Base-by-base conservation (phyloP, 2,329 filamentous ascomycete species). In the Fusarium illudens region DNA sequence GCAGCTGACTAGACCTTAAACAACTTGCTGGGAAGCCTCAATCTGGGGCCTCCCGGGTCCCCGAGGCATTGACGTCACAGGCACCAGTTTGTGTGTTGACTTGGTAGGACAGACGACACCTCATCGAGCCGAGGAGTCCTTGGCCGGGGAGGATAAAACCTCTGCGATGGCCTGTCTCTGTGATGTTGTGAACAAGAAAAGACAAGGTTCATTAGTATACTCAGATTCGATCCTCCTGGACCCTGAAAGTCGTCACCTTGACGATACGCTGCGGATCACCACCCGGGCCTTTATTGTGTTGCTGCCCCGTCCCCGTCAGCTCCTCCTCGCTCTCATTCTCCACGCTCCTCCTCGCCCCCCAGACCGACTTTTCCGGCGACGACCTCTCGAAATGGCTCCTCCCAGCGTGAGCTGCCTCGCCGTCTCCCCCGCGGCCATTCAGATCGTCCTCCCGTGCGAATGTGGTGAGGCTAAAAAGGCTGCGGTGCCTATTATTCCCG, bases 401-500 rank as follows among this genome's bases (percentile, higher is more conserved):
- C 62, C 68, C 55, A 60, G 59, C 49, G 52, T 71, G 60, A 57
- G 60, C 54, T 70, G 59, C 58, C 51, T 71, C 58, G 58, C 66
- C 36, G 56, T 65, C 60, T 61, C 64, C 44, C 62, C 66, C 48
- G 68, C 67, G n/a, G 62, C 64, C 39, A 42, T 69, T 17, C 51
- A 62, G 42, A 33, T 75, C 65, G 36, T 74, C 72, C 39, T 73
- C 62, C 36, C 68, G 36, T 64, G 72, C 59, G 63, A 76, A 75
- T 37, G 74, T 75, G 19, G 72, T 68, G 44, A 76, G 73, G 44
- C 72, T 73, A 42, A 75, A 76, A 33, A 71, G 72, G 19, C 73
- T 63, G 50, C 58, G 46, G 25, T 70, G 65, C 42, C 63, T 49
- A 57, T 63, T 61, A 30, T 48, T 30, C 58, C 34, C 53, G 27